phyloP scores from a whole-genome alignment of 176 grass and related monocot species.

The Zoysia japonica region DNA sequence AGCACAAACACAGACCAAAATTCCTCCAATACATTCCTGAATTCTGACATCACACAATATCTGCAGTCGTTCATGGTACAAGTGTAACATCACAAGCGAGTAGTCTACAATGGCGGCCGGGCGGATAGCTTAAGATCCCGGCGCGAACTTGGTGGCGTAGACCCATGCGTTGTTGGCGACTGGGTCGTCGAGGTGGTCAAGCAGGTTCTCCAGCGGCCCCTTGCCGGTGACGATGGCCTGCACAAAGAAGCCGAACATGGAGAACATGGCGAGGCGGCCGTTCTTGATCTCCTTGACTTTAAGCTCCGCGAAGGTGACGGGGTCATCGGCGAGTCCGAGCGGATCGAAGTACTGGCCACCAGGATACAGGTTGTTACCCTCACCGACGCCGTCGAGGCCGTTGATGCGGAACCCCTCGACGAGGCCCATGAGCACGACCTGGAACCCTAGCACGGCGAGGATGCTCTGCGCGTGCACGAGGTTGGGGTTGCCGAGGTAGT shows the following conservation, averaged over 20 bases:
- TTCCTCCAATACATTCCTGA: not conserved
- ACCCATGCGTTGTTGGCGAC: conserved; percentile 97
- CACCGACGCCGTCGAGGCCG: conserved; percentile 78
- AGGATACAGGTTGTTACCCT: conserved; percentile 93
- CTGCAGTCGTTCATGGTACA: conserved; percentile 23
- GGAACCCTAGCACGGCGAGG: conserved; percentile 75
- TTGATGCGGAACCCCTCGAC: conserved; percentile 95
- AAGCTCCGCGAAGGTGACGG: conserved; percentile 74
- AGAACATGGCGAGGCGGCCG: conserved; percentile 94
- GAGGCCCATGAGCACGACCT: conserved; percentile 93
- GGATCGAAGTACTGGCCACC: conserved; percentile 95
- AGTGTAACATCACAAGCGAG: not conserved
- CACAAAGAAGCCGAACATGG: conserved; percentile 93
- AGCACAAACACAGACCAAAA: conserved; percentile 7
- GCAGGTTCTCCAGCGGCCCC: conserved; percentile 89
- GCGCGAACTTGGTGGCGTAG: conserved; percentile 89
- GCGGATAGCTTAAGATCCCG: conserved; percentile 51
- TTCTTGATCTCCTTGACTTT: conserved; percentile 99
- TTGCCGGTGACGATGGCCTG: conserved; percentile 95
- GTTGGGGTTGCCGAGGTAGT: conserved; percentile 96
- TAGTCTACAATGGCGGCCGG: conserved; percentile 45
- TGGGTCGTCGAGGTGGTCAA: conserved; percentile 84
- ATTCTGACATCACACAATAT: conserved; percentile 16
- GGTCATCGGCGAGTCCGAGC: conserved; percentile 86
- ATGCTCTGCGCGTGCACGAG: conserved; percentile 99